A percentile compares a stretch with the other conserved stretches of the same genome.
Conservation (phyloP, 495 filamentous ascomycete genomes). For the Venustampulla echinocandica region DNA sequence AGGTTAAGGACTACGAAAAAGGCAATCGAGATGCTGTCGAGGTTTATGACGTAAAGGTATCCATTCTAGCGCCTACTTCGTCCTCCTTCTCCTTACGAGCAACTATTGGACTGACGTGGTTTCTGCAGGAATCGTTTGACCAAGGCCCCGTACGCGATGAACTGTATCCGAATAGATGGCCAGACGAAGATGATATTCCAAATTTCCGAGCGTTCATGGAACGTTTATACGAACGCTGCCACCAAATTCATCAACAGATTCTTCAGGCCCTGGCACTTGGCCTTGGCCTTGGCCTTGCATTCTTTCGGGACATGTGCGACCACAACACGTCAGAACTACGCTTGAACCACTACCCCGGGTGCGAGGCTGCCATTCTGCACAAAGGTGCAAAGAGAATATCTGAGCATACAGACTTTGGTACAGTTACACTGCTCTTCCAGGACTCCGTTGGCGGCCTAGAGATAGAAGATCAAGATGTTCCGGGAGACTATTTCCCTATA, state of each 20-base stretch:
- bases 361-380: neutral
- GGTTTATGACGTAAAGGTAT: neutral
- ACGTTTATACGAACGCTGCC: neutral
- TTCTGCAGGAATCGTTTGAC: neutral
- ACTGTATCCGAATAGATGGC: neutral
- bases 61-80: neutral
- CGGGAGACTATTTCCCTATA: neutral
- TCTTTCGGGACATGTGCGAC: neutral
- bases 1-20: neutral
- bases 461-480: neutral
- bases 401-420: neutral
- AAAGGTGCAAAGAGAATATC: neutral
- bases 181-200: neutral
- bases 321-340: neutral
- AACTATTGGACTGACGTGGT: no score
- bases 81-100: neutral
- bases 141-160: neutral
- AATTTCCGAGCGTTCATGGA: neutral
- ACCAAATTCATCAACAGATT: neutral
- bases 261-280: neutral
- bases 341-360: neutral
- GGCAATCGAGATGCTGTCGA: neutral
- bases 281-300: neutral
- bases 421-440: neutral
- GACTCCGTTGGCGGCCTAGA: neutral